Evolutionary conservation across 371 early-diverging fungal species (phyloP), one percentile per base, ranked within the genome.

Genomic region (Dichotomocladium elegans): DNA sequence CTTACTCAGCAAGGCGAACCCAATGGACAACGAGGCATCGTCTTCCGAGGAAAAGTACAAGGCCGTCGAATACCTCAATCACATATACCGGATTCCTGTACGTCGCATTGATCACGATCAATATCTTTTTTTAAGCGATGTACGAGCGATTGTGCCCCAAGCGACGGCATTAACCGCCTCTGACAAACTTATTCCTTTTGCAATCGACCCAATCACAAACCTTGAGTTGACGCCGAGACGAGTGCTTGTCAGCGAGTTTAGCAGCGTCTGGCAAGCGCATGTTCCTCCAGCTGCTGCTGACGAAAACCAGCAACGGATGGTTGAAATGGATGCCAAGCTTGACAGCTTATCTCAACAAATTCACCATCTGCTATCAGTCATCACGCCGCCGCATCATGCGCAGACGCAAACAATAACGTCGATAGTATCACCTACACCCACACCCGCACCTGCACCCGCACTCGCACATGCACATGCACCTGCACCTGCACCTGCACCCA

Each of bases 151-250:
- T 19, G 27, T 71, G 21, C 77, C 77, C 10, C 47, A 53, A 25
- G 74, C 74, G 7, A 73, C 74, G 10, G 74, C 72, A 0, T 35
- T 73, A 9, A 33, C 69, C 48, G 60, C 66, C 5, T 53, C 58
- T 24, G 62, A 66, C 22, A 73, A 69, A 34, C 51, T 73, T 14
- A 42, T 77, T 14, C 74, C 77, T 1, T 71, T 77, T 42, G 57
- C 55, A 24, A 45, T 63, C 7, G 72, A 71, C 52, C 59, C 64
- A 2, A 41, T 31, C 1, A 53, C 60, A 1, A 41, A 57, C 24
- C 27, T 41, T 1, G 66, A 63, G 19, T 25, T 71, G 11, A 11
- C 53, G 27, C 74, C 77, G 9, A 62, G 62, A 47, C 60, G 77
- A 30, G 51, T 73, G 1, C 28, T 47, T 12, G 58, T 72, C 4